Conservation (phyloP, 2,329 filamentous ascomycete species). For the Didymella lethalis region DNA sequence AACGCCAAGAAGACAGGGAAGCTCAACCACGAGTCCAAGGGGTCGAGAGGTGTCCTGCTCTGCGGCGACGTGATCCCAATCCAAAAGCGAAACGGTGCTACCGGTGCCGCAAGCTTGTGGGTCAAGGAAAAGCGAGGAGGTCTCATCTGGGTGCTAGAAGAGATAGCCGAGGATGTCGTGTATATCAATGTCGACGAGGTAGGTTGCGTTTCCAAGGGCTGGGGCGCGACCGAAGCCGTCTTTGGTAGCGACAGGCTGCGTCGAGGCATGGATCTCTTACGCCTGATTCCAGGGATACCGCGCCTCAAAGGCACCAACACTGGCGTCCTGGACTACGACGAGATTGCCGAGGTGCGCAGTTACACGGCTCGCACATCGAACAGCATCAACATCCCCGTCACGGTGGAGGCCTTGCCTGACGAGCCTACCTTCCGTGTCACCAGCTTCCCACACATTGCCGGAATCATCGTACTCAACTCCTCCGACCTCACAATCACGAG, state of each 20-base stretch:
- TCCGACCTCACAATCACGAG: slow-evolving; percentile 81
- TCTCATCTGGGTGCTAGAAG: slow-evolving; percentile 96
- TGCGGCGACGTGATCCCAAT: slow-evolving; percentile 99
- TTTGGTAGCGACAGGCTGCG: slow-evolving; percentile 78
- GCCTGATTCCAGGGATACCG: slow-evolving; percentile 82
- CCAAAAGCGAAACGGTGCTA: slow-evolving; percentile 90
- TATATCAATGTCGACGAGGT: slow-evolving; percentile 79
- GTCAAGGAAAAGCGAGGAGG: slow-evolving; percentile 96
- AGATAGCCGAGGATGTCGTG: slow-evolving; percentile 94
- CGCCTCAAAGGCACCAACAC: slow-evolving; percentile 75
- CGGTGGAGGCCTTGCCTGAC: slow-evolving; percentile 75
- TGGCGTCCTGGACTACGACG: slow-evolving; percentile 79
- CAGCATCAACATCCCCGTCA: slow-evolving; percentile 82
- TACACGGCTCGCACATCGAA: slow-evolving; percentile 85
- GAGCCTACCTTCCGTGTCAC: slow-evolving; percentile 81
- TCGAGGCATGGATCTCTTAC: slow-evolving; percentile 76
- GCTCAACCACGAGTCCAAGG: slow-evolving; percentile 73
- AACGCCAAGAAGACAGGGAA: slow-evolving; percentile 61
- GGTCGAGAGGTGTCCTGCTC: slow-evolving; percentile 86
- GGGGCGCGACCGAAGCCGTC: slow-evolving; percentile 82
- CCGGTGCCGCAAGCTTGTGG: slow-evolving; percentile 94
- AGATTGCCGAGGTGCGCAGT: slow-evolving; percentile 74
- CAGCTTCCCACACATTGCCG: slow-evolving; percentile 96
- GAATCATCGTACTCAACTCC: slow-evolving; percentile 91
- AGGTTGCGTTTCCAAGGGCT: slow-evolving; percentile 72